Base-by-base conservation (phyloP, 2,329 filamentous ascomycete genomes). In the Penicillium sp. region DNA sequence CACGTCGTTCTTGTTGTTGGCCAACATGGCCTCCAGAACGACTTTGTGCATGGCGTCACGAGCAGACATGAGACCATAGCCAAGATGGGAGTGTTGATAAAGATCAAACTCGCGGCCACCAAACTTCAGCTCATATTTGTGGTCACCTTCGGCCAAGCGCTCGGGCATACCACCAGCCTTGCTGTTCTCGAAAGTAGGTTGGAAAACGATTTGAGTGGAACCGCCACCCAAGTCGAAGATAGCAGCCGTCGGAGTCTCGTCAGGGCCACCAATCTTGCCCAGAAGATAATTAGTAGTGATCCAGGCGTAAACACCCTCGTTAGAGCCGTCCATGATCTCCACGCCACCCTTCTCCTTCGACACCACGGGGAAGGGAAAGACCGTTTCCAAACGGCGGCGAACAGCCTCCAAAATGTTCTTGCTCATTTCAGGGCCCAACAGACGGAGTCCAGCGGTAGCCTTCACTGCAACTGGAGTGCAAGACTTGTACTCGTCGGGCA, bases 231-330 rank as follows among this genome's bases (percentile, higher is more conserved):
- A 84, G 63, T 98, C 93, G 60, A 98, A 95, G 43, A 96, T 82
- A 35, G 93, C 93, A 27, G 93, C 94, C 2, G 93, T 97, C 35
- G 88, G 86, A 48, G 80, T 88, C 65, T 90, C 81, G 63, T 96
- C 91, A 2, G 89, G 87, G 8, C 87, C 86, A 44, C 93, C 93
- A 67, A 98, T 97, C 73, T 97, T 97, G 59, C 91, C 91, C 16
- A 98, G 81, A 27, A 98, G 84, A 69, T 98, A 98, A 76, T 98
- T 98, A 53, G 89, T 93, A 5, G 93, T 98, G 65, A 98, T 94
- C 93, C 93, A 98, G 37, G 93, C 94, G 63, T 94, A 98, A 19
- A 98, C 91, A 63, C 93, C 93, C 72, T 98, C 93, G 60, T 96
- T 87, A 35, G 87, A 89, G 48, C 93, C 93, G 58, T 95, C 90